A percentile compares a stretch with the other conserved stretches of the same genome.
phyloP scores from a whole-genome alignment of 768 basidiomycete genomes.

The Roridomyces roridus region DNA sequence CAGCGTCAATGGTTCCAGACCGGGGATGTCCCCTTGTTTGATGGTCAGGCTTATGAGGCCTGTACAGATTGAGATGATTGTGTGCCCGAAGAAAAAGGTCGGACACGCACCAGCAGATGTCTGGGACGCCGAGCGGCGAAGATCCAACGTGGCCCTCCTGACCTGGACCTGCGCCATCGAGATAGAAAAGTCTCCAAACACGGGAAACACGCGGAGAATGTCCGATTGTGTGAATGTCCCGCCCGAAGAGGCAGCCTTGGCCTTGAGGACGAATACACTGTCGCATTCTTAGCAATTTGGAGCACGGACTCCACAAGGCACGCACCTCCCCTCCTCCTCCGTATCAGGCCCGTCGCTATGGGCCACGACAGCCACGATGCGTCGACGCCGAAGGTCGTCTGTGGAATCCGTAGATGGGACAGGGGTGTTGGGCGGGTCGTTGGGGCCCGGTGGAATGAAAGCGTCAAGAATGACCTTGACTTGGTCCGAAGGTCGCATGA shows the following conservation, averaged over 20 bases:
- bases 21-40: slow-evolving; percentile 44
- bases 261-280: slow-evolving; percentile 58
- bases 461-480: slow-evolving; percentile 51
- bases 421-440: slow-evolving; percentile 6
- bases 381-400: slow-evolving; percentile 31
- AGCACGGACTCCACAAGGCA: background rate
- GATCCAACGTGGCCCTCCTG: slow-evolving; percentile 43
- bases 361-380: slow-evolving; percentile 56
- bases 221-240: slow-evolving; percentile 37
- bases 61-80: slow-evolving; percentile 29
- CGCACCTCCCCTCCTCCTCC: slow-evolving; percentile 63
- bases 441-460: slow-evolving; percentile 27
- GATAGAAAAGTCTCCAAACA: slow-evolving; percentile 60
- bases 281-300: background rate
- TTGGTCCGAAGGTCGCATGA: slow-evolving; percentile 51
- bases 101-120: slow-evolving; percentile 25
- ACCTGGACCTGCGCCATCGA: slow-evolving; percentile 65
- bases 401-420: slow-evolving; percentile 2
- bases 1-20: slow-evolving; percentile 45
- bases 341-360: slow-evolving; percentile 49
- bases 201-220: slow-evolving; percentile 60
- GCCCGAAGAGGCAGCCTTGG: slow-evolving; percentile 28
- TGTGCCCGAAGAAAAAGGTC: background rate
- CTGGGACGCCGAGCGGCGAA: slow-evolving; percentile 28
- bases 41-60: slow-evolving; percentile 60